Evolutionary conservation across 352 stramenopile species (phyloP), one percentile per base, ranked within the genome.

Genomic region (Pythium angustatum): DNA sequence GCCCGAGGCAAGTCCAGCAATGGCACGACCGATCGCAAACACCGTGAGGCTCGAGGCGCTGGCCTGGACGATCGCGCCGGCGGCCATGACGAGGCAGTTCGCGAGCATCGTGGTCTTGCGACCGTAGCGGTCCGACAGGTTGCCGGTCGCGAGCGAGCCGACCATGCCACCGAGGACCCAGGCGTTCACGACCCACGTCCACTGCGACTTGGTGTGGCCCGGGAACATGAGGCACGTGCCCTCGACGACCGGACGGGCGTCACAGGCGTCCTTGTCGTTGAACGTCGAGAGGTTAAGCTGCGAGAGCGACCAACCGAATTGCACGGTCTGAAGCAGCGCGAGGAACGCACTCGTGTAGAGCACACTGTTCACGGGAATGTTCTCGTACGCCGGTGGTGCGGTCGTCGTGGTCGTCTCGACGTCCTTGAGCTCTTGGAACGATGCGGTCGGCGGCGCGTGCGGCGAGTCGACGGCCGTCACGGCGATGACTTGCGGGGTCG

Each of bases 101-200:
- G n/a, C 22, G 27, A 73, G 31, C 11, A 87, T 66, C 15, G 70
- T 62, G 1, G 67, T 76, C 5, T 73, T 78, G 28, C 77, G 81
- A n/a, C 81, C 79, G 24, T 81, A 76, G 24, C 62, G 58, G 60
- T 88, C 79, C 2, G 76, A 38, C 7, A 80, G 45, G 21, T 33
- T 43, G 19, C 75, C 76, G 33, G 62, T 78, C 10, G 49, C 49
- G 1, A 91, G 68, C 58, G 66, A 67, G 27, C 80, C 79, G 62
- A 83, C 26, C 71, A 84, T 84, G 2, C 70, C 81, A n/a, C 77
- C 79, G 55, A 87, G 62, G 54, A 88, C 79, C 79, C 79, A 88
- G 26, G 72, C 73, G 62, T 86, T 85, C 38, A 70, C 72, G 34
- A 64, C 74, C 40, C 76, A 76, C 19, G 70, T 86, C 82, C 82